A percentile compares a stretch with the other conserved stretches of the same genome.
Conservation (phyloP, 805 yeast genomes). For the Candida oleophila region DNA sequence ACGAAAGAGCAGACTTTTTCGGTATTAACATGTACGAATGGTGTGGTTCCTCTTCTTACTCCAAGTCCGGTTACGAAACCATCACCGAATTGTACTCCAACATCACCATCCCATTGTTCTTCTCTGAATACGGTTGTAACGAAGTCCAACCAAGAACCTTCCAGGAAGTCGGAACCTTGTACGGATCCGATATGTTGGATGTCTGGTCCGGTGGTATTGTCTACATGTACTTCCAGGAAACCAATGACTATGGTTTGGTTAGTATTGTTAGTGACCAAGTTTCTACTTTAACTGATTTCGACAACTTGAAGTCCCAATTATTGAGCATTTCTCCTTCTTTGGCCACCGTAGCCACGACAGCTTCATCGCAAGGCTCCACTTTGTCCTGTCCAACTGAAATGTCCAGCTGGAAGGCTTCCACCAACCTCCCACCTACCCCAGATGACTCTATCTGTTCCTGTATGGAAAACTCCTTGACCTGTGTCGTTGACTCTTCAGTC, state of each 20-base stretch:
- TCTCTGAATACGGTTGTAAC: constrained; percentile 85
- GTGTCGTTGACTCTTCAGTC: constrained; percentile 33
- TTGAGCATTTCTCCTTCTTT: constrained; percentile 38
- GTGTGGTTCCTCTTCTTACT: constrained; percentile 69
- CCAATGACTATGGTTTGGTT: constrained; percentile 74
- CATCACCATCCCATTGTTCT: constrained; percentile 70
- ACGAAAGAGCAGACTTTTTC: constrained; percentile 71
- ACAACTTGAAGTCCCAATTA: constrained; percentile 61
- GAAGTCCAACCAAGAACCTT: constrained; percentile 66
- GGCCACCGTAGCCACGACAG: constrained; percentile 19
- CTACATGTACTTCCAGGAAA: constrained; percentile 80
- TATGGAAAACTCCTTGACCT: constrained; percentile 29
- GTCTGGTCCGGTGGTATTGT: constrained; percentile 92
- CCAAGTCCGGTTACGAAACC: constrained; percentile 60
- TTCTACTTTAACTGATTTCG: constrained; percentile 61
- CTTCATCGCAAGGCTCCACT: constrained; percentile 21
- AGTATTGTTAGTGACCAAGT: constrained; percentile 48
- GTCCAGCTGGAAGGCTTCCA: constrained; percentile 36
- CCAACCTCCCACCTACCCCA: constrained; percentile 45
- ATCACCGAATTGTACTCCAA: constrained; percentile 65
- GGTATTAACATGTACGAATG: constrained; percentile 90
- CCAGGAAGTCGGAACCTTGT: constrained; percentile 68
- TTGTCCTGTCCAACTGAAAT: constrained; percentile 37
- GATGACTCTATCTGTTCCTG: constrained; percentile 37
- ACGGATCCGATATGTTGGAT: constrained; percentile 68